These are phyloP conservation scores for Haplosporangium sp. DNA, from an alignment of 371 early-diverging fungal genomes.

Conservation along the genomic window DNA sequence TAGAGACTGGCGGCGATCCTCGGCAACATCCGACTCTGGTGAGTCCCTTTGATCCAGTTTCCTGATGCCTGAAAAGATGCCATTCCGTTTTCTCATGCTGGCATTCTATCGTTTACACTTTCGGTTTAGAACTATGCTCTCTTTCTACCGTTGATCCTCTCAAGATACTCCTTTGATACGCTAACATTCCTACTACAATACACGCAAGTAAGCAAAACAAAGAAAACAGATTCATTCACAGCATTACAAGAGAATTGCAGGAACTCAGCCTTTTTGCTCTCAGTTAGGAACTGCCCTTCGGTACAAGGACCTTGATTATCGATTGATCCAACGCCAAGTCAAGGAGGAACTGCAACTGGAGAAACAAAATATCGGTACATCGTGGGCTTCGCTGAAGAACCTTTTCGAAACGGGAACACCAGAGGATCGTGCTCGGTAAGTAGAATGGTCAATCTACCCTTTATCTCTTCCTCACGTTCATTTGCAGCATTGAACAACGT, in stretches of 20 bases:
- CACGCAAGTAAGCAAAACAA: conserved; percentile 13
- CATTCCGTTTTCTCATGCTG: no score
- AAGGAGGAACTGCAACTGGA: conserved; percentile 47
- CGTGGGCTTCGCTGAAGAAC: conserved; percentile 1
- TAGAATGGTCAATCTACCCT: no score
- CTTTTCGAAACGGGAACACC: conserved; percentile 35
- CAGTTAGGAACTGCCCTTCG: conserved; percentile 26
- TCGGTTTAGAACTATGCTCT: conserved; percentile 26
- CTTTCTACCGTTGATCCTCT: conserved; percentile 27
- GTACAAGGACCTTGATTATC: conserved; percentile 35
- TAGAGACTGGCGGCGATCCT: conserved; percentile 49
- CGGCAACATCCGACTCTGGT: conserved; percentile 28
- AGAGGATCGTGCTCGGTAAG: conserved; percentile 48
- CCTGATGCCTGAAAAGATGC: background rate
- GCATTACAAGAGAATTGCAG: no score
- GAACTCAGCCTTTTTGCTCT: background rate
- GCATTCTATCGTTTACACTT: no score
- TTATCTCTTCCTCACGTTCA: no score
- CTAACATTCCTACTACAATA: conserved; percentile 26
- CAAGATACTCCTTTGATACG: conserved; percentile 23
- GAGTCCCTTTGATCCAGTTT: background rate
- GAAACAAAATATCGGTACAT: conserved; percentile 18
- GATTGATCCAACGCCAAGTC: conserved; percentile 47
- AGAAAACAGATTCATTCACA: background rate
- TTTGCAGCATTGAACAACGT: background rate